Evolutionary conservation across 2,329 filamentous ascomycete species (phyloP).

Genomic region (Curvularia verruculosa): DNA sequence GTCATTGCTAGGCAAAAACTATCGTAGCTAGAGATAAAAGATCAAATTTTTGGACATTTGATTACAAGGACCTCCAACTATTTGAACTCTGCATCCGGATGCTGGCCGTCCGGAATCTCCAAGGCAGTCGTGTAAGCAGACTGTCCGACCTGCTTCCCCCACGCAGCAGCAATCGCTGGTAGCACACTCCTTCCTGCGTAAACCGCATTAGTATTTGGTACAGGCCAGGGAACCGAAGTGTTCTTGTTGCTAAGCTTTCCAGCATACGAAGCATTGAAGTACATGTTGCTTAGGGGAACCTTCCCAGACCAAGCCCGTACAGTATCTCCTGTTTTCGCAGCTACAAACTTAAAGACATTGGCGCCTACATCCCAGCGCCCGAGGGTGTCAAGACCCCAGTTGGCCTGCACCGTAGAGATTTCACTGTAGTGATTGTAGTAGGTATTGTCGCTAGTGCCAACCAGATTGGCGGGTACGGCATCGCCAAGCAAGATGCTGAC

Average conservation of each 20-base stretch:
- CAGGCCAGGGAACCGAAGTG: slow-evolving; percentile 35
- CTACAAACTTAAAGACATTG: slow-evolving; percentile 51
- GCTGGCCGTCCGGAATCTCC: slow-evolving; percentile 44
- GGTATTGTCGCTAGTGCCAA: slow-evolving; percentile 70
- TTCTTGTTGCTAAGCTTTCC: slow-evolving; percentile 42
- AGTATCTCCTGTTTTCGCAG: slow-evolving; percentile 36
- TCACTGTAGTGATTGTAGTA: slow-evolving; percentile 61
- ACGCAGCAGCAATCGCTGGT: slow-evolving; percentile 31
- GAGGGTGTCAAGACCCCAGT: slow-evolving; percentile 54
- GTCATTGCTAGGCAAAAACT: background rate
- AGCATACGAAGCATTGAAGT: slow-evolving; percentile 42
- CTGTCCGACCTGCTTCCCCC: slow-evolving; percentile 29
- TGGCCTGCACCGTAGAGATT: slow-evolving; percentile 53
- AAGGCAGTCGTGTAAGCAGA: slow-evolving; percentile 39
- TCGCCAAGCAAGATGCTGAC: slow-evolving; percentile 76
- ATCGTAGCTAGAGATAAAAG: background rate
- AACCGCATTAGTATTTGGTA: slow-evolving; percentile 35
- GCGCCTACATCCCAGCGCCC: slow-evolving; percentile 56
- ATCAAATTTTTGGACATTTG: background rate
- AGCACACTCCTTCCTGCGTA: slow-evolving; percentile 38
- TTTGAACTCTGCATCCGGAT: slow-evolving; percentile 41
- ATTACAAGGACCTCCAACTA: background rate
- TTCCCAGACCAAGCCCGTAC: slow-evolving; percentile 36
- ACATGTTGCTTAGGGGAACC: slow-evolving; percentile 38
- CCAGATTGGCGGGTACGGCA: slow-evolving; percentile 67